Evolutionary conservation across 768 basidiomycete genomes (phyloP).

Genomic region (Clavaria fumosa): DNA sequence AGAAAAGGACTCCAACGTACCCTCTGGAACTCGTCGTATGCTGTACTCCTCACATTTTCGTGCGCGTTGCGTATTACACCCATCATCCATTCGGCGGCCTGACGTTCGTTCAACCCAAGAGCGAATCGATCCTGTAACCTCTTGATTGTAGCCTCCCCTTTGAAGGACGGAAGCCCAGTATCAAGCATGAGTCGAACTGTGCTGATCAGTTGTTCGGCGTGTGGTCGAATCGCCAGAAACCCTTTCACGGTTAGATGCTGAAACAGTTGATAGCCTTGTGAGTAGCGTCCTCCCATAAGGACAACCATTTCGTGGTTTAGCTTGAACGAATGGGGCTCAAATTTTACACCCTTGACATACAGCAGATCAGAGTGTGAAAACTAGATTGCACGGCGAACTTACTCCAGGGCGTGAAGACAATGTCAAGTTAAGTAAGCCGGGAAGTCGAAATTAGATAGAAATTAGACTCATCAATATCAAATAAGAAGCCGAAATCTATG

Average conservation of each 20-base stretch:
- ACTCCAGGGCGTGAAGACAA: constrained; percentile 53
- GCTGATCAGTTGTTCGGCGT: constrained; percentile 79
- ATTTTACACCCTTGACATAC: constrained; percentile 82
- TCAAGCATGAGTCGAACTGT: constrained; percentile 90
- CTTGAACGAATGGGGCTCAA: constrained; percentile 97
- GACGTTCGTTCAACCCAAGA: constrained; percentile 65
- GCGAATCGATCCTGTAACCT: constrained; percentile 80
- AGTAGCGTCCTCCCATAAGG: constrained; percentile 90
- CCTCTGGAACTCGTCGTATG: constrained; percentile 92
- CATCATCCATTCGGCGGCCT: constrained; percentile 92
- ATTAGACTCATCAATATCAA: constrained; percentile 87
- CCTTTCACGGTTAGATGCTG: constrained; percentile 89
- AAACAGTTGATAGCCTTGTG: constrained; percentile 90
- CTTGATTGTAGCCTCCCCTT: constrained; percentile 85
- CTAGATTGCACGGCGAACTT: constrained; percentile 10
- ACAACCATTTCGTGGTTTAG: constrained; percentile 97
- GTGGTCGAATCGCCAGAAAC: constrained; percentile 91
- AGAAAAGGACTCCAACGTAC: constrained; percentile 26
- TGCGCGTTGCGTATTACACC: constrained; percentile 80
- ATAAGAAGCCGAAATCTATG: constrained; percentile 89
- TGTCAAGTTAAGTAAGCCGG: constrained; percentile 8
- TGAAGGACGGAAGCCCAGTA: constrained; percentile 91
- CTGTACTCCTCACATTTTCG: constrained; percentile 85
- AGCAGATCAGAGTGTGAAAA: constrained; percentile 5
- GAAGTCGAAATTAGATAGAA: constrained; percentile 1